Conservation (phyloP, 331 rosid genomes). For the Saraca asoca region DNA sequence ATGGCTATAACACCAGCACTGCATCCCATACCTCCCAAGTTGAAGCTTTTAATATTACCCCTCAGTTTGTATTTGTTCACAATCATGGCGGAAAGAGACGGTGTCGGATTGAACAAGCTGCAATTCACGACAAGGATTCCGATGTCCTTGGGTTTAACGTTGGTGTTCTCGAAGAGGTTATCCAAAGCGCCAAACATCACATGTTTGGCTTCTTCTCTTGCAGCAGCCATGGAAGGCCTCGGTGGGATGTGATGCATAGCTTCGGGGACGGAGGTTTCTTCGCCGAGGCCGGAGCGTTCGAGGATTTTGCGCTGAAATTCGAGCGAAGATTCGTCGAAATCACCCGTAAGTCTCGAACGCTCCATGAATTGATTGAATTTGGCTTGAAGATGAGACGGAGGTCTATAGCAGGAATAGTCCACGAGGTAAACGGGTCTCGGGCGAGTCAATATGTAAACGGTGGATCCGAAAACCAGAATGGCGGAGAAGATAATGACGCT, state of each 20-base stretch:
- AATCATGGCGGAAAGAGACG: constrained; percentile 75
- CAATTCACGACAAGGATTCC: constrained; percentile 70
- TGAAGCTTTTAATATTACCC: constrained; percentile 56
- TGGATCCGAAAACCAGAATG: constrained; percentile 50
- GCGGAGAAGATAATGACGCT: constrained; percentile 36
- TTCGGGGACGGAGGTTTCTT: constrained; percentile 61
- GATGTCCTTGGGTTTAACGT: constrained; percentile 54
- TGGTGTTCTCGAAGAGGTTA: constrained; percentile 51
- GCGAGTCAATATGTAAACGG: constrained; percentile 49
- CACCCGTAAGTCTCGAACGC: constrained; percentile 49
- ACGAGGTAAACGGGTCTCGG: constrained; percentile 66
- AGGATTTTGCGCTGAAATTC: constrained; percentile 67
- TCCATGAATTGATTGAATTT: constrained; percentile 39
- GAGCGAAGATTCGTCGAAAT: constrained; percentile 52
- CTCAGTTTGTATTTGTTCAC: constrained; percentile 64
- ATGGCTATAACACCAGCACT: constrained; percentile 79
- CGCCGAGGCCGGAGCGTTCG: constrained; percentile 66
- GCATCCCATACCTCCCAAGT: constrained; percentile 83
- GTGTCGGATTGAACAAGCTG: constrained; percentile 68
- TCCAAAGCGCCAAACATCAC: constrained; percentile 70
- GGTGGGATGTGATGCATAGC: constrained; percentile 56
- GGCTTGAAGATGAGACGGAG: constrained; percentile 41
- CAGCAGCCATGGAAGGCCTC: constrained; percentile 48
- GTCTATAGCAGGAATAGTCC: constrained; percentile 55
- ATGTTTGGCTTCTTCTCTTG: constrained; percentile 65